phyloP scores from a whole-genome alignment of 2,329 filamentous ascomycete genomes.

The Xylariaceae sp. region DNA sequence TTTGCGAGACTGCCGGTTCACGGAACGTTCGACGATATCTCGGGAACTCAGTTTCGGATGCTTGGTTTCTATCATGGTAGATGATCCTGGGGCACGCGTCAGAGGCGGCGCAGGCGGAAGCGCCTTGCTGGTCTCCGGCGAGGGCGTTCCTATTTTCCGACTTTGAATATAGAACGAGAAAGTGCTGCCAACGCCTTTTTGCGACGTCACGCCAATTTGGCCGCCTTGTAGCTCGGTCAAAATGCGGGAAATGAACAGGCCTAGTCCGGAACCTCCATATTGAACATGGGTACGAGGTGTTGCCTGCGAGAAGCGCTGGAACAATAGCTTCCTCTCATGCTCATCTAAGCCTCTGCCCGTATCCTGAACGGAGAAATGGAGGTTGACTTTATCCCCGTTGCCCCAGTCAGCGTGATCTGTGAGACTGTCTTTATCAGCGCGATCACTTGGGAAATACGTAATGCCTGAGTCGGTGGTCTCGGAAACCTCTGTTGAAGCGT shows the following conservation, averaged over 20 bases:
- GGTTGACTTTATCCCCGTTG: constrained; percentile 63
- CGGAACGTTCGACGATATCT: constrained; percentile 11
- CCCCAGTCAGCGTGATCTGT: constrained; percentile 65
- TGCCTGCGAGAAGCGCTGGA: constrained; percentile 66
- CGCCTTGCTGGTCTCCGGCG: constrained; percentile 33
- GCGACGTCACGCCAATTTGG: constrained; percentile 68
- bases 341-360: constrained; percentile 64
- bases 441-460: constrained; percentile 45
- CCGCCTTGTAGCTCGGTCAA: constrained; percentile 74
- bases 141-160: constrained; percentile 48
- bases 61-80: constrained; percentile 30
- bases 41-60: constrained; percentile 19
- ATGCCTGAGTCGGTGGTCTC: constrained; percentile 38
- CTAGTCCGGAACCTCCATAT: constrained; percentile 67
- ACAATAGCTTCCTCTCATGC: constrained; percentile 63
- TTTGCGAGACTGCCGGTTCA: constrained; percentile 14
- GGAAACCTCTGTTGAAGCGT: constrained; percentile 53
- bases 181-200: constrained; percentile 64
- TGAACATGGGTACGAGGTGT: constrained; percentile 67
- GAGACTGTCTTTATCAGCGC: constrained; percentile 40
- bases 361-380: constrained; percentile 69
- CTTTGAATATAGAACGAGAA: constrained; percentile 75
- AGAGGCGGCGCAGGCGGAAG: constrained; percentile 28
- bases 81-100: constrained; percentile 30
- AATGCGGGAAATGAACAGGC: constrained; percentile 72